phyloP scores from a whole-genome alignment of 768 basidiomycete genomes.

The Pulveroboletus frians region DNA sequence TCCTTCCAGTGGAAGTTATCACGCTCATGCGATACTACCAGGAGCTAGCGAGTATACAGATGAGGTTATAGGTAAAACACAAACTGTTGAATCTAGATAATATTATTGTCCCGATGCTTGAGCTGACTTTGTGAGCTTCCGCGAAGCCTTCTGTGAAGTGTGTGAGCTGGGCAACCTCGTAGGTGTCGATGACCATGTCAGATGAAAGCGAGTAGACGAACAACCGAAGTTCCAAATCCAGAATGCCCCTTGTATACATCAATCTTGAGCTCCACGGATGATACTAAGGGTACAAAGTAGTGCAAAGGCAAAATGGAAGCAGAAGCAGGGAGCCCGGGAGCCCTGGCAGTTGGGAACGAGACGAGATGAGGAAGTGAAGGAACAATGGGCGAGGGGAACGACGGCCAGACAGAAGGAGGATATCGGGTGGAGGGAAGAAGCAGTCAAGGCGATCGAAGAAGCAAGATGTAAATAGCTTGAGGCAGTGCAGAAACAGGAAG shows the following conservation, averaged over 20 bases:
- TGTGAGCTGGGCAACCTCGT: too few relatives aligned
- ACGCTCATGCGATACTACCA: slow-evolving; percentile 53
- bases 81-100: neutral
- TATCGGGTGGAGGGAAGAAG: slow-evolving; percentile 17
- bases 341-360: slow-evolving; percentile 16
- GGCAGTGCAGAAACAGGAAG: slow-evolving; percentile 15
- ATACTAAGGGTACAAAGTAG: slow-evolving; percentile 2
- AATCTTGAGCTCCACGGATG: too few relatives aligned
- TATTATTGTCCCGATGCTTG: neutral
- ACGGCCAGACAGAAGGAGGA: slow-evolving; percentile 28
- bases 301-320: slow-evolving; percentile 27
- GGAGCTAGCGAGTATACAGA: slow-evolving; percentile 39
- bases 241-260: too few relatives aligned
- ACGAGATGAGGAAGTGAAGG: slow-evolving; percentile 22
- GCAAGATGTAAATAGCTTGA: slow-evolving; percentile 28
- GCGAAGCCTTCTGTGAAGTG: too few relatives aligned
- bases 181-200: too few relatives aligned
- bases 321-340: slow-evolving; percentile 7
- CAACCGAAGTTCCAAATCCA: too few relatives aligned
- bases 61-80: slow-evolving; percentile 26
- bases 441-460: slow-evolving; percentile 23
- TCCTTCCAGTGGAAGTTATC: slow-evolving; percentile 47
- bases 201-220: too few relatives aligned
- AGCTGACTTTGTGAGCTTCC: too few relatives aligned
- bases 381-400: slow-evolving; percentile 27